Evolutionary conservation across 805 yeast genomes (phyloP), one percentile per base, ranked within the genome.

Genomic region (Wickerhamomyces chaumierensis): DNA sequence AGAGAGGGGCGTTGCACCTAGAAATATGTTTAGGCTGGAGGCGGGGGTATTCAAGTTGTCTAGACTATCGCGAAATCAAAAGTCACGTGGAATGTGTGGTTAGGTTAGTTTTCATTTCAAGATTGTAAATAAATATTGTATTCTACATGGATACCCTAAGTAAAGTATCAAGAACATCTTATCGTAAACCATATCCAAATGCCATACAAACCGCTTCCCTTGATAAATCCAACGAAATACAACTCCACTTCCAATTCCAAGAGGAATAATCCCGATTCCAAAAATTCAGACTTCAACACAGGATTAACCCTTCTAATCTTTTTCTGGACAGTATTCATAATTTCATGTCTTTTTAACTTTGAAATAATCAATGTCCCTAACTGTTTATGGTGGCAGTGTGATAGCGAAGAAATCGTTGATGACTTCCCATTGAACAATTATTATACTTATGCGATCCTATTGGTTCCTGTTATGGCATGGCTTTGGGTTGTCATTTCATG

Each of bases 401-500:
- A 35, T 19, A 2, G 17, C 18, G 41, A 35, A 2, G 41, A 53
- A 31, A 44, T 47, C 16, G 43, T 31, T 11, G 54, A 57, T 17
- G 70, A 64, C 29, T 57, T 57, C 43, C 69, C 70, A 2, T 46
- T 66, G 4, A 51, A 47, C 6, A 54, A 54, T 27, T 69, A 69
- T 46, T 62, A 65, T 43, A 54, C 61, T 1, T 46, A 58, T 7
- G 51, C 65, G 2, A 17, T 58, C 5, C 37, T 61, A 9, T 47
- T 65, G 20, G 34, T 57, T 12, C 60, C 65, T 5, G 65, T 61
- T 8, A 53, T 60, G 15, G 51, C 58, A 1, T 76, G 83, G 82
- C 55, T 75, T 5, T 83, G 94, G 94, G 74, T 87, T 33, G 59
- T 76, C 9, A 60, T 71, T 3, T 74, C 87, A 11, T 84, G 94